Percentiles rank a stretch among this genome's conserved stretches.
These are phyloP conservation scores for Fraxinus floribunda DNA, from an alignment of 305 asterid genomes.

Conservation along the genomic window DNA sequence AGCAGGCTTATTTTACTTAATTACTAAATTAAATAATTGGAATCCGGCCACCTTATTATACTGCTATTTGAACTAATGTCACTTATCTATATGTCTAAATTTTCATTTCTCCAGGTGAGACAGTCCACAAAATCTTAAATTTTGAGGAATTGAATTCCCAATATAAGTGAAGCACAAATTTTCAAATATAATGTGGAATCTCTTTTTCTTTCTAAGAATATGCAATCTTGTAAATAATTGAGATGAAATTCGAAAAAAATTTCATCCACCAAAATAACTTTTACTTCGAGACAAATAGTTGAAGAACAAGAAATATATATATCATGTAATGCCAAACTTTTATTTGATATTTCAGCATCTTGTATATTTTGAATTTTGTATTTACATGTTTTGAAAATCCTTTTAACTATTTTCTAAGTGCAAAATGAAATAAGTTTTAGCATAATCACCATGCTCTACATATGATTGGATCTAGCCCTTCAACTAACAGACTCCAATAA, in stretches of 20 bases:
- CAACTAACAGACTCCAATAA: neutral
- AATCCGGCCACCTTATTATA: neutral
- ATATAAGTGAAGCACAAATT: neutral
- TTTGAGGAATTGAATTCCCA: neutral
- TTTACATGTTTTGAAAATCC: neutral
- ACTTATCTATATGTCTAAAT: neutral
- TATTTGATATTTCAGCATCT: slow-evolving; percentile 11
- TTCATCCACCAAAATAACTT: neutral
- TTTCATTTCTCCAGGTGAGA: neutral
- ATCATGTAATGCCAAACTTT: slow-evolving; percentile 12
- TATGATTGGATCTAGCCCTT: neutral
- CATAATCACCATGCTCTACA: neutral
- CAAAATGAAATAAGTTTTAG: neutral
- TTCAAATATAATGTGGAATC: neutral
- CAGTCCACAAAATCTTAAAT: neutral
- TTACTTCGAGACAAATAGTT: slow-evolving; percentile 13
- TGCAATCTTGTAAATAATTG: neutral
- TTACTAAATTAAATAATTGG: neutral
- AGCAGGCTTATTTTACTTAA: neutral
- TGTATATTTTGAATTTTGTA: neutral
- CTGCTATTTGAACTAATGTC: neutral
- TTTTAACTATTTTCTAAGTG: neutral
- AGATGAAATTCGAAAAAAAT: neutral
- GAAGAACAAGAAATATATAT: slow-evolving; percentile 19
- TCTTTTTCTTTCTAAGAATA: neutral